A percentile compares a stretch with the other conserved stretches of the same genome.
These are phyloP conservation scores for Prunus campanulata DNA, from an alignment of 306 rosid genomes.

Conservation along the genomic window DNA sequence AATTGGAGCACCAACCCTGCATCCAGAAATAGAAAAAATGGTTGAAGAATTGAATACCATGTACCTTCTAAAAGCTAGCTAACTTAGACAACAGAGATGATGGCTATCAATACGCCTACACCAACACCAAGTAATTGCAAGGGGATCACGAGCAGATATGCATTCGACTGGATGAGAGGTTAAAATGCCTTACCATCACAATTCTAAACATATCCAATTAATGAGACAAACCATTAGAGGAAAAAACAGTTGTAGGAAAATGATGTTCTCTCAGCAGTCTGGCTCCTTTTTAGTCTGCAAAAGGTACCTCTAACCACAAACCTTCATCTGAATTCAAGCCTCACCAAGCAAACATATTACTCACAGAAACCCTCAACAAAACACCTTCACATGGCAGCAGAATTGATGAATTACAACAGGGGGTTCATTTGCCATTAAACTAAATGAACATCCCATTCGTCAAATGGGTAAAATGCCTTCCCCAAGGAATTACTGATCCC, in stretches of 20 bases:
- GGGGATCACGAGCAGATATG: slow-evolving; percentile 9
- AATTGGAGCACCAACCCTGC: slow-evolving; percentile 60
- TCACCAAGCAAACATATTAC: slow-evolving; percentile 22
- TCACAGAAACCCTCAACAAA: slow-evolving; percentile 7
- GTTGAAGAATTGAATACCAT: slow-evolving; percentile 25
- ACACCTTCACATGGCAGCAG: slow-evolving; percentile 10
- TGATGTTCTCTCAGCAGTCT: slow-evolving; percentile 24
- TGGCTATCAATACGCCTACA: slow-evolving; percentile 19
- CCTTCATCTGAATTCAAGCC: slow-evolving; percentile 22
- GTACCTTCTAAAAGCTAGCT: neutral
- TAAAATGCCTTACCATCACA: slow-evolving; percentile 34
- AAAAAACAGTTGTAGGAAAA: slow-evolving; percentile 27
- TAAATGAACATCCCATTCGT: neutral
- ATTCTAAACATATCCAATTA: slow-evolving; percentile 37
- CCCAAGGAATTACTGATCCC: slow-evolving; percentile 22
- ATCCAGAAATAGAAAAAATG: slow-evolving; percentile 25
- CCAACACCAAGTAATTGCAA: slow-evolving; percentile 22
- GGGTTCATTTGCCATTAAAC: slow-evolving; percentile 7
- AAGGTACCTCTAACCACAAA: slow-evolving; percentile 27
- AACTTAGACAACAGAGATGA: slow-evolving; percentile 19
- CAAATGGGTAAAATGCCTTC: slow-evolving; percentile 17
- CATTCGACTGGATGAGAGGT: slow-evolving; percentile 20
- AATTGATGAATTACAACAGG: slow-evolving; percentile 10
- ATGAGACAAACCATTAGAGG: slow-evolving; percentile 37
- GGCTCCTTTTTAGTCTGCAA: slow-evolving; percentile 24